These are phyloP conservation scores for Suhomyces taliae DNA, from an alignment of 1,139 yeast genomes.

Conservation along the genomic window DNA sequence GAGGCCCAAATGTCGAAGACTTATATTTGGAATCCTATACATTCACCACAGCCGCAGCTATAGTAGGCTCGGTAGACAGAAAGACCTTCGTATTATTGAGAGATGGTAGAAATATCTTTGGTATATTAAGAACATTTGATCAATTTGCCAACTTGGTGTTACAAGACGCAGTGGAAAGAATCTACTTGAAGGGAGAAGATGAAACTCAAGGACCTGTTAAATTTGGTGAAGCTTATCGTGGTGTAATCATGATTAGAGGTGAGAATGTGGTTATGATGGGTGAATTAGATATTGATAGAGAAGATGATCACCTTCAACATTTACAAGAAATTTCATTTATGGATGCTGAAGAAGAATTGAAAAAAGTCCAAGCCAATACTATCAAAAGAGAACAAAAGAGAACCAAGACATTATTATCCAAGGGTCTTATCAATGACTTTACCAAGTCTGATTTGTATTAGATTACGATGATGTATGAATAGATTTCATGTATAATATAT, in stretches of 20 bases:
- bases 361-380: constrained; percentile 35
- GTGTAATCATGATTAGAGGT: constrained; percentile 90
- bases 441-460: constrained; percentile 53
- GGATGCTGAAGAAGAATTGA: constrained; percentile 54
- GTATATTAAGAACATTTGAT: constrained; percentile 92
- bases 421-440: constrained; percentile 61
- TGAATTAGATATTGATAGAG: constrained; percentile 86
- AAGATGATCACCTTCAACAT: constrained; percentile 65
- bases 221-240: constrained; percentile 76
- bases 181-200: constrained; percentile 50
- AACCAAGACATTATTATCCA: constrained; percentile 48
- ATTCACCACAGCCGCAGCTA: constrained; percentile 95
- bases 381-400: constrained; percentile 47
- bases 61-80: constrained; percentile 91
- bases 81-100: constrained; percentile 81
- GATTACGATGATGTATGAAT: constrained; percentile 1
- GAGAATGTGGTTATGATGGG: constrained; percentile 97
- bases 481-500: constrained; percentile 5
- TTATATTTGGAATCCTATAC: constrained; percentile 70
- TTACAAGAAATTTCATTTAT: constrained; percentile 61
- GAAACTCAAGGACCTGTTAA: constrained; percentile 32
- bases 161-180: constrained; percentile 87
- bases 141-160: constrained; percentile 91
- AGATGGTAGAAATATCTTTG: constrained; percentile 87
- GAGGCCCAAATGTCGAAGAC: constrained; percentile 46